These are phyloP conservation scores for Suillus weaverae DNA, from an alignment of 768 basidiomycete genomes.

Conservation along the genomic window DNA sequence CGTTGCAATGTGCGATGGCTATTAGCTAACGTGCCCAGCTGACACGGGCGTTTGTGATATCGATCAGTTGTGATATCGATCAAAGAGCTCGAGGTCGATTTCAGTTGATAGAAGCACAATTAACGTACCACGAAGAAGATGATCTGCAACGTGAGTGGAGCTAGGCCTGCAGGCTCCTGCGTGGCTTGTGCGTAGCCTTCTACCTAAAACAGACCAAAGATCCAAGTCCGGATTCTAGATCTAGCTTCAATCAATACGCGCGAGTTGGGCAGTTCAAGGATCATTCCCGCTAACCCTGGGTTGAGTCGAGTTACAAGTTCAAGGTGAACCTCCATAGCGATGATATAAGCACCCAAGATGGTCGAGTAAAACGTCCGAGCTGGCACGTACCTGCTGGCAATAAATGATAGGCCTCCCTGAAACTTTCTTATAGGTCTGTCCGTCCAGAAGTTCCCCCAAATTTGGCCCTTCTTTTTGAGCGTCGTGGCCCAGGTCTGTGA, in stretches of 20 bases:
- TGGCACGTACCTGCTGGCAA: too few species aligned
- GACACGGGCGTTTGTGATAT: background rate
- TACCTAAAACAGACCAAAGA: background rate
- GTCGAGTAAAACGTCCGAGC: too few species aligned
- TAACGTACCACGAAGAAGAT: background rate
- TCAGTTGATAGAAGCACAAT: background rate
- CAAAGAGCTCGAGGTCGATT: background rate
- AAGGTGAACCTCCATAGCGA: background rate
- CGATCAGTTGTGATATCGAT: background rate
- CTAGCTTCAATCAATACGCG: background rate
- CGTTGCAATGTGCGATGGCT: background rate
- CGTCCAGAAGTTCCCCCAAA: too few species aligned
- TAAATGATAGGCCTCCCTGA: too few species aligned
- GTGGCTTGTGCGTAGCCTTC: background rate
- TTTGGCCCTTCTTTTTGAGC: too few species aligned
- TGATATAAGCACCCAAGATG: background rate
- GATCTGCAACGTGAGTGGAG: slow-evolving; percentile 2
- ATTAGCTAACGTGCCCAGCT: background rate
- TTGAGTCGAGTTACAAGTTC: too few species aligned
- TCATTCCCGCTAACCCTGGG: background rate
- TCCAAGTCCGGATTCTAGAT: background rate
- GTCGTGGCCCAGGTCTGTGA: too few species aligned
- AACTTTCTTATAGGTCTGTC: too few species aligned
- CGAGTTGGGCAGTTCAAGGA: background rate
- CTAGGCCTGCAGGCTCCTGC: background rate